Base-by-base conservation (phyloP, 2,329 filamentous ascomycete genomes). In the Neofusicoccum cordaticola region DNA sequence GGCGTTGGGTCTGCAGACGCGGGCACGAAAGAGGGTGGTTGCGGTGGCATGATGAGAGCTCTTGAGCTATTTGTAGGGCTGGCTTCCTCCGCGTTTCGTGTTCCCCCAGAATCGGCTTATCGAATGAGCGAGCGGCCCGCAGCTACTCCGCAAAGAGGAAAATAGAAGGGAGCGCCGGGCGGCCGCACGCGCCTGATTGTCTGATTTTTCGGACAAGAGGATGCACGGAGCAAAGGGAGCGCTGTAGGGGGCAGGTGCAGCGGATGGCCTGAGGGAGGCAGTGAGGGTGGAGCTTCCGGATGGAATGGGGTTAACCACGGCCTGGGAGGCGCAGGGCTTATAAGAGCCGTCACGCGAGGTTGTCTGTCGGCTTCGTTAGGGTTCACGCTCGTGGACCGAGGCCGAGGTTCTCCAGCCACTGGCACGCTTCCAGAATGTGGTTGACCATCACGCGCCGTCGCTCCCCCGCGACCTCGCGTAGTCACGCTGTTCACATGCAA, bases 11-110 rank as follows among this genome's bases (percentile, higher is more conserved):
- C 48, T 56, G 39, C 39, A 56, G 61, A 45, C 27, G 27, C 48
- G 37, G 34, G 50, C 45, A 73, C 19, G 17, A 68, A 69, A 53
- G 68, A 51, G 34, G 68, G 44, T 48, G 53, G 42, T 19, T 19
- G 66, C 39, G 60, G 67, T 67, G 52, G 47, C 47, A 66, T 66
- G 65, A 66, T 34, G 51, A 31, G 5, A 31, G 27, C 27, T 31
- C 27, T 31, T 31, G 27, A 19, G 56, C 52, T 64, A 47, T 50
- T 27, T 50, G 52, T 41, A 62, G 45, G 45, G 45, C 60, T 52
- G 45, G 27, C 27, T 31, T 31, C 27, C 48, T 62, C 52, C 62
- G 35, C 62, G 44, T 60, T 51, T 51, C 41, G 61, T 45, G 13
- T 7, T 63, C 56, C 61, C 61, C 61, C 51, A 39, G 37, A 39